Base-by-base conservation (phyloP, 306 rosid genomes). In the Dalbergia cultrata region DNA sequence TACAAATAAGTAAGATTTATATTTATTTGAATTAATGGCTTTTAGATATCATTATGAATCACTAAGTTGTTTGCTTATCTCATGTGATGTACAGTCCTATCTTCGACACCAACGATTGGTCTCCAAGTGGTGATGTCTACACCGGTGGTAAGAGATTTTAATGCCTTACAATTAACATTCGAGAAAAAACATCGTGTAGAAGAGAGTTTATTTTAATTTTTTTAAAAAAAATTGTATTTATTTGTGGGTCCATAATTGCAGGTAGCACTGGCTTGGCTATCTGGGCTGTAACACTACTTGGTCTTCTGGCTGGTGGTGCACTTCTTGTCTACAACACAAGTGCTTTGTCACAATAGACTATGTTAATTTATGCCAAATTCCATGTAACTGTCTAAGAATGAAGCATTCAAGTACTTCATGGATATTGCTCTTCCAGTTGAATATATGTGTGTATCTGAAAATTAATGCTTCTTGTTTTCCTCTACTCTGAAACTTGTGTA, bases 261-360 rank as follows among this genome's bases (percentile, higher is more conserved):
- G 99, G 99, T 43, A 19, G 82, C 3, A 92, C 98, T 66, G 99
- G 99, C 0, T 88, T 95, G 93, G 94, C 98, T 75, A 96, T 93
- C 57, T 96, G 99, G 99, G 99, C 99, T 11, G 97, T 83, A 7
- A 96, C 99, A 52, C 89, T 96, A 26, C 50, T 79, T 65, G 99
- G 97, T 22, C 85, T 96, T 80, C 97, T 96, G 9, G 97, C 91
- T 54, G 99, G 98, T 0, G 98, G 98, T 65, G 98, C 87, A 8
- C 99, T 96, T 70, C 99, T 96, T 82, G 99, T 96, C 69, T 96
- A 89, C 98, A 96, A 85, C 94, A 96, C 99, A 39, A 92, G 99
- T 84, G 99, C 98, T 69, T 83, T 96, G 91, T 79, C 67, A 43
- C 97, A 93, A 92, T 96, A 92, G 81, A 82, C 75, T 82, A 5